Evolutionary conservation across 2,329 filamentous ascomycete species (phyloP).

Genomic region (Ceratocystis papillata): DNA sequence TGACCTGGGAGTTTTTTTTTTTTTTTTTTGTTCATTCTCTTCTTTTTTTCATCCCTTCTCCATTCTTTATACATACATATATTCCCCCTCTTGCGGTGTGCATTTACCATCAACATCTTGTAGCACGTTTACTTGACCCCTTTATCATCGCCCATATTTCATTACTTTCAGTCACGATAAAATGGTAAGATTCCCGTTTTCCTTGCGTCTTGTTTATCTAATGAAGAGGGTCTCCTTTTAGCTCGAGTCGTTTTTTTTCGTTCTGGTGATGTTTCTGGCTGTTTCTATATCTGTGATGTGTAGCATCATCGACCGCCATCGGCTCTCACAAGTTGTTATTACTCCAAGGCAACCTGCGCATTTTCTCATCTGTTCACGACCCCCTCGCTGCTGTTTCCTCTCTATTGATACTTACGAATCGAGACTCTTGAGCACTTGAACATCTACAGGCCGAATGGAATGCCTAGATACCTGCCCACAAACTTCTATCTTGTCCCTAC

Average conservation of each 20-base stretch:
- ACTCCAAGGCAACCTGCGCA: background rate
- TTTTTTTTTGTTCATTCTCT: background rate
- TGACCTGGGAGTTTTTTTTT: background rate
- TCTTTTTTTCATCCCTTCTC: conserved; percentile 12
- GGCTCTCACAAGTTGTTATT: background rate
- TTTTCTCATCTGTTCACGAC: background rate
- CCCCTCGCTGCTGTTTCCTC: background rate
- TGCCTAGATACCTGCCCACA: background rate
- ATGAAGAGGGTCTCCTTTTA: background rate
- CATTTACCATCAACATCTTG: conserved; percentile 1
- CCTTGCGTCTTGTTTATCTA: background rate
- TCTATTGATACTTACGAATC: background rate
- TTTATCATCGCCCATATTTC: background rate
- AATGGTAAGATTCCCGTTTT: conserved; percentile 6
- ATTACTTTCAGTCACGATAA: background rate
- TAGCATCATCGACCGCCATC: background rate
- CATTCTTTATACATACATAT: background rate
- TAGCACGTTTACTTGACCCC: conserved; percentile 2
- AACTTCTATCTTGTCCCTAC: background rate
- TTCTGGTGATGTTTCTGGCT: background rate
- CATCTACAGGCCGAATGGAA: background rate
- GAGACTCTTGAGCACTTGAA: background rate
- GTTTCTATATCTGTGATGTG: background rate
- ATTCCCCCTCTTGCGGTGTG: background rate
- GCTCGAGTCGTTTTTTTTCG: background rate